Conservation (phyloP, 495 filamentous ascomycete genomes). For the Hypoxylon subgilvum region DNA sequence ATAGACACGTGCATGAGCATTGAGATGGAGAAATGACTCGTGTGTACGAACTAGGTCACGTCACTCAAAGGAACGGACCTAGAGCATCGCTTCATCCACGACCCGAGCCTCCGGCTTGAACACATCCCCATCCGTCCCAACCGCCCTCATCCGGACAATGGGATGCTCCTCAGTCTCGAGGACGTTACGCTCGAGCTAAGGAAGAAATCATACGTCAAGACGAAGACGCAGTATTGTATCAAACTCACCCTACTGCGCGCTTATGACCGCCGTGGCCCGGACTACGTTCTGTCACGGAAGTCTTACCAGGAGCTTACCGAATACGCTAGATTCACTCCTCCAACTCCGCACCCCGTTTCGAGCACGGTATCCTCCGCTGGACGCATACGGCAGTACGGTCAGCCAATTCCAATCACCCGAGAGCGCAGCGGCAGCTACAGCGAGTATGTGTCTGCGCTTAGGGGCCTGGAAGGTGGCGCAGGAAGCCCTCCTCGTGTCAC, state of each 20-base stretch:
- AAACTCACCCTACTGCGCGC: conserved; percentile 6
- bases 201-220: conserved; percentile 40
- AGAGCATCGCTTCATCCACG: conserved; percentile 14
- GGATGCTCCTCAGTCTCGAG: conserved; percentile 34
- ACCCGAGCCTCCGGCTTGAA: conserved; percentile 13
- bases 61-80: conserved; percentile 40
- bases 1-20: background rate
- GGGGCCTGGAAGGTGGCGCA: conserved; percentile 12
- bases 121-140: conserved; percentile 41
- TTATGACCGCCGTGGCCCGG: conserved; percentile 18
- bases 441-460: conserved; percentile 20
- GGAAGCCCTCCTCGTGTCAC: conserved; percentile 8
- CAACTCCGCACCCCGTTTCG: conserved; percentile 14
- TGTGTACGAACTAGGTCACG: conserved; percentile 33
- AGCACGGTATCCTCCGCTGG: conserved; percentile 13
- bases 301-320: conserved; percentile 29
- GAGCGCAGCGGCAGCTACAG: conserved; percentile 27
- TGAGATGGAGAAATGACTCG: background rate
- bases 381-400: background rate
- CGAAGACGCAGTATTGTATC: conserved; percentile 12
- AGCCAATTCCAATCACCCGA: background rate
- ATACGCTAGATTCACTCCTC: conserved; percentile 24
- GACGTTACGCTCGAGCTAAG: conserved; percentile 7
- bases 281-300: conserved; percentile 23
- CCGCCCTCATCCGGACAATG: conserved; percentile 41